Base-by-base conservation (phyloP, 345 rosid species). In the Capsella bursapastoris region DNA sequence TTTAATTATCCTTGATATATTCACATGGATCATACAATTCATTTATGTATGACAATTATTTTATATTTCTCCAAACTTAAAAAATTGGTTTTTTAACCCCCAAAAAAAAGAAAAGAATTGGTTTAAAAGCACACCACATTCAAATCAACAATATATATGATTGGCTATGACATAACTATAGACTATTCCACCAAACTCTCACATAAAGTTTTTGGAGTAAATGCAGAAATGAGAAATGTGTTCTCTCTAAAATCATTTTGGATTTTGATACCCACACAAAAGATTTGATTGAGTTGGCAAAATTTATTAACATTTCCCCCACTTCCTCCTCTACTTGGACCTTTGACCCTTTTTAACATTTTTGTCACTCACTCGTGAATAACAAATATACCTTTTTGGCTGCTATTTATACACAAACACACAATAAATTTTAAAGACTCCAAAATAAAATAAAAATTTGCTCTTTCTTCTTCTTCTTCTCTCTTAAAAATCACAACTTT, bases 361-460 rank as follows among this genome's bases (percentile, higher is more conserved):
- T 15, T n/a, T 35, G 15, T 11, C 3, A 25, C 13, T 13, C 7
- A 27, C 61, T 63, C 25, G 28, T 63, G 63, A 57, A n/a, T 32
- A 40, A 40, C 2, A 8, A 32, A 16, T 16, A 35, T 16, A 58
- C 50, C 22, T 61, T 25, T 60, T 60, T 61, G 15, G 45, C 45
- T 61, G 7, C 64, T 59, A 59, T 59, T 25, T 52, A 52, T 48
- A 48, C 52, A 15, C 51, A 47, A 37, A 37, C 43, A 61, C 50
- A 60, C 11, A 60, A n/a, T 7, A 57, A 37, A 35, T 6, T 12
- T 16, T 9, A 15, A 5, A 61, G 9, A 6, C n/a, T 7, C 50
- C 31, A 61, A 52, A 25, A 61, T 16, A 25, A 13, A 40, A 41
- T 10, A 40, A 44, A 62, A 44, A 14, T 22, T 22, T 22, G 25